Conservation (phyloP, 345 rosid species). For the Boechera divaricarpa region DNA sequence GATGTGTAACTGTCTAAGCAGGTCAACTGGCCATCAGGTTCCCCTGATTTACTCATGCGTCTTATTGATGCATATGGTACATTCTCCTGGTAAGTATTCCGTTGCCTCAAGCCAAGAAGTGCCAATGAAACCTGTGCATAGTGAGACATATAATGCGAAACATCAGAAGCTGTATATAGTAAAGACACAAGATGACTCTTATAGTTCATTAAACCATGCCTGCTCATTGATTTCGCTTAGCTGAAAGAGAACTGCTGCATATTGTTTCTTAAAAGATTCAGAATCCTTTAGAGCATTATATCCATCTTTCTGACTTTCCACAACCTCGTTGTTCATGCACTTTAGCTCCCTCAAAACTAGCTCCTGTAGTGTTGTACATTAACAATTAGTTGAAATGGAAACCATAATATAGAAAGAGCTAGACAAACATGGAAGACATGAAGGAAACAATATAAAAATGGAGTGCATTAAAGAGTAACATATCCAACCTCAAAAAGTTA, state of each 20-base stretch:
- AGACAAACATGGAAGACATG: constrained; percentile 26
- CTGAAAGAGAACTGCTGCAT: constrained; percentile 76
- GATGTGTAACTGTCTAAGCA: constrained; percentile 50
- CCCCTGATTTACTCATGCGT: constrained; percentile 45
- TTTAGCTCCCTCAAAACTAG: constrained; percentile 71
- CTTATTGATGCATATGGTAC: constrained; percentile 41
- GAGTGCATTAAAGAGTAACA: constrained; percentile 8
- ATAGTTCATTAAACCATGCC: constrained; percentile 50
- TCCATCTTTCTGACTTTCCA: constrained; percentile 66
- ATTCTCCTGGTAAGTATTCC: constrained; percentile 76
- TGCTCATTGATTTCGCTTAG: constrained; percentile 78
- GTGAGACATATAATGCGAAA: constrained; percentile 13
- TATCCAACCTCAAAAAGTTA: background rate
- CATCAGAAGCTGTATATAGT: constrained; percentile 30
- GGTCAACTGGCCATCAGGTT: constrained; percentile 51
- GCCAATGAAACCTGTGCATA: constrained; percentile 73
- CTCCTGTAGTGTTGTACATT: constrained; percentile 57
- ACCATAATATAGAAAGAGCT: constrained; percentile 19
- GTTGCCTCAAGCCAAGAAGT: constrained; percentile 69
- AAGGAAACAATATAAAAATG: background rate
- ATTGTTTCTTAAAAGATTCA: constrained; percentile 74
- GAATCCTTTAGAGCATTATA: constrained; percentile 62
- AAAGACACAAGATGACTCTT: constrained; percentile 31
- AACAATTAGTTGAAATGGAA: constrained; percentile 38
- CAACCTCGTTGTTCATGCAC: constrained; percentile 67